These are phyloP conservation scores for Apiotrichum porosum DNA, from an alignment of 1,284 basidiomycete species.

Conservation along the genomic window DNA sequence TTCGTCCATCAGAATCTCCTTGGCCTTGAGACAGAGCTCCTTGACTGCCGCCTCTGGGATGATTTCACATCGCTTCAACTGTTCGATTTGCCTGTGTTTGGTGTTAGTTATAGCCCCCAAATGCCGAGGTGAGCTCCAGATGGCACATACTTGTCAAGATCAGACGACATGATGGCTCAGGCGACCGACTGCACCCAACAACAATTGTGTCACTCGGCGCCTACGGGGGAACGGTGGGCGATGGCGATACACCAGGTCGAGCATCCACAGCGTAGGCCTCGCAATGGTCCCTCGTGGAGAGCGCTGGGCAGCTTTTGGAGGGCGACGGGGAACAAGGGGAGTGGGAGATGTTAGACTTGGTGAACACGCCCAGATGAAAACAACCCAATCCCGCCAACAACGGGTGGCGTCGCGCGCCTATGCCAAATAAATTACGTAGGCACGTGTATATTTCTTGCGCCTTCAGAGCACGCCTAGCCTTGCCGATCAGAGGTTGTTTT, in stretches of 20 bases:
- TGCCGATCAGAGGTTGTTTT: no score
- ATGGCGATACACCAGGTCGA: no score
- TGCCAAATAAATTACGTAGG: background rate
- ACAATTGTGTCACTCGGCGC: no score
- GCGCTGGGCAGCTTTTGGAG: no score
- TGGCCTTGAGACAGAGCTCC: conserved; percentile 85
- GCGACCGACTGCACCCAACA: no score
- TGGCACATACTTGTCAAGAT: conserved; percentile 36
- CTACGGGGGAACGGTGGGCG: no score
- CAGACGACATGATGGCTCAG: conserved; percentile 35
- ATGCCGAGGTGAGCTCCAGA: background rate
- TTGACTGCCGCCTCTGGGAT: conserved; percentile 92
- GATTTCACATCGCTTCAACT: conserved; percentile 82
- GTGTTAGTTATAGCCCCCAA: background rate
- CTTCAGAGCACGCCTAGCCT: no score
- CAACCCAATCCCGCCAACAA: background rate
- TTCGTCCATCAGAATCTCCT: conserved; percentile 95
- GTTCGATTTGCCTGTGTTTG: conserved; percentile 66
- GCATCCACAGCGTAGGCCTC: no score
- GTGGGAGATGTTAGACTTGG: no score
- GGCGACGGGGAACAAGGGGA: no score
- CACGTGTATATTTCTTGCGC: background rate
- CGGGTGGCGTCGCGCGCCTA: background rate
- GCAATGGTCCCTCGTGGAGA: no score
- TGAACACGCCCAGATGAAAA: conserved; percentile 5